phyloP scores from a whole-genome alignment of 1,284 basidiomycete genomes.

The Ustilago shanxiensis region DNA sequence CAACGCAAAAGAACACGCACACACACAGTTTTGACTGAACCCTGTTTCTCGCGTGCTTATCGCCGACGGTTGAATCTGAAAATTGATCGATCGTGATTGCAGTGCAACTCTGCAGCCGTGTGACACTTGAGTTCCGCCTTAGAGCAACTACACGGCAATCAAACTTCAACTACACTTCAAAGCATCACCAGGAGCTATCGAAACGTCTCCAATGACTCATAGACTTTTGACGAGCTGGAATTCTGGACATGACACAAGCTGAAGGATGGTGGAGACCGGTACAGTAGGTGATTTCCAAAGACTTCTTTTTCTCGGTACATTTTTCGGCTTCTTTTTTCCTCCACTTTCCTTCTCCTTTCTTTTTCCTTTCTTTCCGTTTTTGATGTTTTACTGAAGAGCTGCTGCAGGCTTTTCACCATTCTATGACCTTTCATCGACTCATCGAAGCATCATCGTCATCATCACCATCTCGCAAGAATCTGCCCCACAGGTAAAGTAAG shows the following conservation, averaged over 20 bases:
- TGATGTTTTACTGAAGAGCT: too few species aligned
- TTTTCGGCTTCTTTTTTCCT: constrained; percentile 9
- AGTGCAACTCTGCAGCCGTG: neutral
- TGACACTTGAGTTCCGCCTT: neutral
- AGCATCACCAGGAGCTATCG: neutral
- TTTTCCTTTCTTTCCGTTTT: neutral
- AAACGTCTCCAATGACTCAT: too few species aligned
- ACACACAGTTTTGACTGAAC: neutral
- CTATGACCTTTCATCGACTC: too few species aligned
- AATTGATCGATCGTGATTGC: neutral
- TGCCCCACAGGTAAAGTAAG: too few species aligned
- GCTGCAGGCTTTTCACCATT: too few species aligned
- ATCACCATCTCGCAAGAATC: too few species aligned
- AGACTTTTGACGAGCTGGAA: too few species aligned
- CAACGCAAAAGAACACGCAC: neutral
- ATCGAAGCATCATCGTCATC: too few species aligned
- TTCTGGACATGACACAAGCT: too few species aligned
- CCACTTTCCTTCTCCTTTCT: neutral
- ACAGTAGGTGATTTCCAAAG: neutral
- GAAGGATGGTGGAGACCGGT: too few species aligned
- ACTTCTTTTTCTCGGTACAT: neutral
- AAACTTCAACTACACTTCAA: neutral
- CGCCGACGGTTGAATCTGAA: neutral
- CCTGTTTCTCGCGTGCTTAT: constrained; percentile 1
- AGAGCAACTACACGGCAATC: neutral